Conservation (phyloP, 306 rosid genomes). For the Vicia faba region DNA sequence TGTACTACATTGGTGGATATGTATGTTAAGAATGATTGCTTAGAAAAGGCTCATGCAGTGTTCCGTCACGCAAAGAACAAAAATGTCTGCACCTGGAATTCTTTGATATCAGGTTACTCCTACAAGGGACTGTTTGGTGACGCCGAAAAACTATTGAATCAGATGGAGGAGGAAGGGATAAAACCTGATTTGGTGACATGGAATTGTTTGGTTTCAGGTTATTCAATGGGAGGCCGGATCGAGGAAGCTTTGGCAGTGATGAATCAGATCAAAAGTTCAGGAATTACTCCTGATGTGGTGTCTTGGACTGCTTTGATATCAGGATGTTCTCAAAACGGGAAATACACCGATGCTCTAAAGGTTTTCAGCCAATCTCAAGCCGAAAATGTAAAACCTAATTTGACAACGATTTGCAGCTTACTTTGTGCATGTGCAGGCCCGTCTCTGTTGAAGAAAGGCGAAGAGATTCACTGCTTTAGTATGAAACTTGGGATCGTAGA, state of each 20-base stretch:
- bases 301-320: slow-evolving; percentile 81
- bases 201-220: slow-evolving; percentile 70
- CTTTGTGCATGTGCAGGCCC: slow-evolving; percentile 64
- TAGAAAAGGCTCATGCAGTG: slow-evolving; percentile 52
- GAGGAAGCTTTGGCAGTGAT: slow-evolving; percentile 60
- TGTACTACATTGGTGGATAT: slow-evolving; percentile 66
- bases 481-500: slow-evolving; percentile 45
- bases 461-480: slow-evolving; percentile 60
- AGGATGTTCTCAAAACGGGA: slow-evolving; percentile 61
- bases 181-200: slow-evolving; percentile 71
- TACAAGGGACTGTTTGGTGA: slow-evolving; percentile 56
- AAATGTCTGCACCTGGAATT: slow-evolving; percentile 65
- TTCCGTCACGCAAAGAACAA: slow-evolving; percentile 55
- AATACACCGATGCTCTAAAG: slow-evolving; percentile 46
- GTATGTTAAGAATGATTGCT: slow-evolving; percentile 62
- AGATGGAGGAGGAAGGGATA: slow-evolving; percentile 53
- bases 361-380: slow-evolving; percentile 61
- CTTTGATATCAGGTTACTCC: slow-evolving; percentile 67
- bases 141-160: slow-evolving; percentile 50
- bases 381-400: slow-evolving; percentile 60
- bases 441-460: slow-evolving; percentile 61
- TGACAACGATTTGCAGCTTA: slow-evolving; percentile 58
- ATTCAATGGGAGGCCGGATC: slow-evolving; percentile 51
- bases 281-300: slow-evolving; percentile 61
- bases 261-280: slow-evolving; percentile 52